Conservation (phyloP, 257 asterid genomes). For the Jasminum sambac region DNA sequence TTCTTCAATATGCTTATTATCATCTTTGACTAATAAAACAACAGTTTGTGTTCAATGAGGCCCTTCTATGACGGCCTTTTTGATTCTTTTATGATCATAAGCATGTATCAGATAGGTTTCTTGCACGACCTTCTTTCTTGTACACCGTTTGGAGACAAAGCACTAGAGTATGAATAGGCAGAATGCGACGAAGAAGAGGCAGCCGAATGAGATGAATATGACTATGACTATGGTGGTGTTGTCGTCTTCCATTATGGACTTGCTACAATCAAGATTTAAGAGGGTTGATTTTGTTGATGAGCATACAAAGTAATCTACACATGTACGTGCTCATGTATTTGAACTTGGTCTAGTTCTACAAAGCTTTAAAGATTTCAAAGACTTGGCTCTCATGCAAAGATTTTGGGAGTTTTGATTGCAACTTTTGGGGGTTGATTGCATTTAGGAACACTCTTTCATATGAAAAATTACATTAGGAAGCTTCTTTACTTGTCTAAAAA, state of each 20-base stretch:
- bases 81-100: conserved; percentile 37
- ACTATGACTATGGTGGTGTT: conserved; percentile 33
- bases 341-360: conserved; percentile 16
- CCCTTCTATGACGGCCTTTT: conserved; percentile 42
- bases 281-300: conserved; percentile 21
- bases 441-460: conserved; percentile 18
- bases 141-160: conserved; percentile 37
- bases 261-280: background rate
- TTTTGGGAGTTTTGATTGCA: conserved; percentile 18
- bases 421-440: too few species aligned
- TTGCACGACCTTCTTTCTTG: conserved; percentile 24
- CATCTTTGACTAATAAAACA: conserved; percentile 43
- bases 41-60: conserved; percentile 38
- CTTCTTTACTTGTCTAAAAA: too few species aligned
- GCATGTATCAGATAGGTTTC: conserved; percentile 41
- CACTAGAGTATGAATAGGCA: conserved; percentile 42
- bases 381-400: conserved; percentile 49
- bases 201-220: conserved; percentile 38
- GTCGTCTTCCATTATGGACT: conserved; percentile 8
- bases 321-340: background rate
- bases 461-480: too few species aligned
- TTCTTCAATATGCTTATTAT: conserved; percentile 43
- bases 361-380: conserved; percentile 47
- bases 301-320: conserved; percentile 14
- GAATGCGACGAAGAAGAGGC: conserved; percentile 35